Evolutionary conservation across 139 green algal genomes (phyloP).

Genomic region (Mychonastes homosphaera): DNA sequence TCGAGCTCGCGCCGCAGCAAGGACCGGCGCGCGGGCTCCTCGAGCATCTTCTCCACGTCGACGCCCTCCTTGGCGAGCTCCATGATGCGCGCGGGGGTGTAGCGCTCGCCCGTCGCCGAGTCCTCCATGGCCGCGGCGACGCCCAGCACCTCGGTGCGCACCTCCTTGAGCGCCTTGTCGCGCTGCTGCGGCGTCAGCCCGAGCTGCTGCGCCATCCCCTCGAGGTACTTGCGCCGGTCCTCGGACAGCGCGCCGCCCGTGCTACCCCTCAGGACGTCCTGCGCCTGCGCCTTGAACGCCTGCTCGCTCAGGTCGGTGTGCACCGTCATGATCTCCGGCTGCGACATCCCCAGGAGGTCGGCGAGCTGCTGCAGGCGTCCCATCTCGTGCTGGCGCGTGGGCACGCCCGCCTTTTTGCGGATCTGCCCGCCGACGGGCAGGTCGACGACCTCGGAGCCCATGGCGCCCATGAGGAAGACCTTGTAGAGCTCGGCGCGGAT

Average conservation of each 20-base stretch:
- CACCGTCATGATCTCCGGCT: slow-evolving; percentile 42
- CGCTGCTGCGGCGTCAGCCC: slow-evolving; percentile 65
- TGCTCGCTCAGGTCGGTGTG: slow-evolving; percentile 84
- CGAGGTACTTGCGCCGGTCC: slow-evolving; percentile 63
- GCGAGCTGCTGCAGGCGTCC: slow-evolving; percentile 29
- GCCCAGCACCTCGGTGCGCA: slow-evolving; percentile 24
- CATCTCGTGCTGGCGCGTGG: slow-evolving; percentile 32
- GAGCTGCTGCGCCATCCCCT: slow-evolving; percentile 71
- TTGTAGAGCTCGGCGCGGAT: slow-evolving; percentile 83
- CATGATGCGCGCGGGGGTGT: slow-evolving; percentile 17
- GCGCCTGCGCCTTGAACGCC: slow-evolving; percentile 70
- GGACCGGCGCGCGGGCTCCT: slow-evolving; percentile 55
- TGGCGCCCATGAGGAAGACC: slow-evolving; percentile 88
- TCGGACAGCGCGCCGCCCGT: slow-evolving; percentile 58
- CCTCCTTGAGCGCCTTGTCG: slow-evolving; percentile 47
- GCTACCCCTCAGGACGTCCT: slow-evolving; percentile 46
- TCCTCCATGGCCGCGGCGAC: slow-evolving; percentile 27
- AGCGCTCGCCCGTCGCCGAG: background rate
- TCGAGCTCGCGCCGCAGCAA: slow-evolving; percentile 72
- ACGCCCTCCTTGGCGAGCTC: slow-evolving; percentile 63
- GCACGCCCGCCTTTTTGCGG: slow-evolving; percentile 40
- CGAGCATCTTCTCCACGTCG: slow-evolving; percentile 52
- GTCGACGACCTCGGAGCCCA: slow-evolving; percentile 75
- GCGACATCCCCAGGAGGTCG: slow-evolving; percentile 41
- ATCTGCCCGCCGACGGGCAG: slow-evolving; percentile 81